Base-by-base conservation (phyloP, 495 filamentous ascomycete genomes). In the Penicillium argentinense region DNA sequence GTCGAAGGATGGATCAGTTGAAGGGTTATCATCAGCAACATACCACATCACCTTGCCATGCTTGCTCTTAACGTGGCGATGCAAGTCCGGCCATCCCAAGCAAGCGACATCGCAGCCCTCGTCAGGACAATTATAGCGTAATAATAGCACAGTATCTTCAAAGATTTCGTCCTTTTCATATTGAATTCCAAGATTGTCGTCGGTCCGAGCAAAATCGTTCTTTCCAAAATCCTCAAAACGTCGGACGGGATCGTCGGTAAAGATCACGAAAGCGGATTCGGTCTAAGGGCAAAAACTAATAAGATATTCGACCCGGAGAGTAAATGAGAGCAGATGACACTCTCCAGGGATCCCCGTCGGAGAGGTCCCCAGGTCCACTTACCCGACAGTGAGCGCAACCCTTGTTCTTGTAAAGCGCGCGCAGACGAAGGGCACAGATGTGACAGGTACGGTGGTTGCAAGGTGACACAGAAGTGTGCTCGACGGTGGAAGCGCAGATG, bases 111-210 rank as follows among this genome's bases (percentile, higher is more conserved):
- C 90, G 63, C 93, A 99, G 41, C 75, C 75, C 7, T 64, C 60
- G 40, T 95, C 91, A 0, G 93, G 93, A 53, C 93, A 99, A 62
- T 99, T 99, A 69, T 95, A 99, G 14, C 85, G 83, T n/a, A 99
- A 73, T 33, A 99, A 67, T 27, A 97, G 66, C 1, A 88, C 73
- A 0, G 89, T 96, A 57, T 99, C 95, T 50, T 88, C 87, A 43
- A 86, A 85, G 37, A 96, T 97, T 27, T 89, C 85, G 46, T 83
- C 77, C 40, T 86, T 86, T 49, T 95, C 86, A 64, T 93, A 99
- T 46, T 80, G 82, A 49, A 99, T 95, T 1, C 95, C 93, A 3
- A 97, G 79, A 47, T 88, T 88, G 12, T 86, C 81, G 57, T 97
- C 89, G 12, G 71, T 81, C 33, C 79, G 81, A 9, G 80, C 82